Percentiles rank a stretch among this genome's conserved stretches.
Conservation (phyloP, 2,329 filamentous ascomycete species). For the Claviceps spartinae region DNA sequence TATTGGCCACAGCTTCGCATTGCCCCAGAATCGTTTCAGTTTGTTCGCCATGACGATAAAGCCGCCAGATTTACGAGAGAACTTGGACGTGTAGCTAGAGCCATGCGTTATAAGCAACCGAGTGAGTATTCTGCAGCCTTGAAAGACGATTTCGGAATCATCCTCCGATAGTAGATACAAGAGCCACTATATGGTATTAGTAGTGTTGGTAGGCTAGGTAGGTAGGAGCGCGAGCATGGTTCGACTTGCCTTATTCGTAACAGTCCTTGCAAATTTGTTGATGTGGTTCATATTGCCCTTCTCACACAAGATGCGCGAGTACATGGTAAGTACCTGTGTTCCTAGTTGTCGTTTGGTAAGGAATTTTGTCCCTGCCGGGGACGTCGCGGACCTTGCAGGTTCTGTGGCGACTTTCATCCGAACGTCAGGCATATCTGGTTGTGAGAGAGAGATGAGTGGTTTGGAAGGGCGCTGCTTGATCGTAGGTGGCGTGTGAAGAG, state of each 20-base stretch:
- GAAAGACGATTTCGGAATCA: slow-evolving; percentile 67
- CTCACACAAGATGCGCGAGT: slow-evolving; percentile 65
- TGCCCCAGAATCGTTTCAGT: slow-evolving; percentile 78
- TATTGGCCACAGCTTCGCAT: slow-evolving; percentile 72
- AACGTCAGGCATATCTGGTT: slow-evolving; percentile 27
- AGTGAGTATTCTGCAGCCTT: slow-evolving; percentile 71
- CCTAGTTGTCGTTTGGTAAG: slow-evolving; percentile 59
- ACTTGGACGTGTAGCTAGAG: slow-evolving; percentile 68
- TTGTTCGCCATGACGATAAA: slow-evolving; percentile 75
- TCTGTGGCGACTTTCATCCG: slow-evolving; percentile 26
- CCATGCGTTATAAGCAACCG: slow-evolving; percentile 76
- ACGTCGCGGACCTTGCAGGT: slow-evolving; percentile 13
- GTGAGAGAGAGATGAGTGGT: slow-evolving; percentile 23
- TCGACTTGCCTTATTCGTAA: slow-evolving; percentile 70
- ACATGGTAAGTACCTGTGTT: slow-evolving; percentile 61
- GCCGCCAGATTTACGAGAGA: slow-evolving; percentile 69
- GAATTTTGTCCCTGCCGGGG: slow-evolving; percentile 20
- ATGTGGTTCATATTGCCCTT: slow-evolving; percentile 55
- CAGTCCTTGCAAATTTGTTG: slow-evolving; percentile 80
- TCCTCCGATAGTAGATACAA: slow-evolving; percentile 81
- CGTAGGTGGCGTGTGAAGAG: slow-evolving; percentile 50
- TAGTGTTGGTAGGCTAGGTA: no score
- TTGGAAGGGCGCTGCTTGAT: slow-evolving; percentile 40
- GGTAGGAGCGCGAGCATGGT: background rate
- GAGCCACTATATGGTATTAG: slow-evolving; percentile 51